A percentile compares a stretch with the other conserved stretches of the same genome.
phyloP scores from a whole-genome alignment of 208 protist species.

The Leishmania mexicana region DNA sequence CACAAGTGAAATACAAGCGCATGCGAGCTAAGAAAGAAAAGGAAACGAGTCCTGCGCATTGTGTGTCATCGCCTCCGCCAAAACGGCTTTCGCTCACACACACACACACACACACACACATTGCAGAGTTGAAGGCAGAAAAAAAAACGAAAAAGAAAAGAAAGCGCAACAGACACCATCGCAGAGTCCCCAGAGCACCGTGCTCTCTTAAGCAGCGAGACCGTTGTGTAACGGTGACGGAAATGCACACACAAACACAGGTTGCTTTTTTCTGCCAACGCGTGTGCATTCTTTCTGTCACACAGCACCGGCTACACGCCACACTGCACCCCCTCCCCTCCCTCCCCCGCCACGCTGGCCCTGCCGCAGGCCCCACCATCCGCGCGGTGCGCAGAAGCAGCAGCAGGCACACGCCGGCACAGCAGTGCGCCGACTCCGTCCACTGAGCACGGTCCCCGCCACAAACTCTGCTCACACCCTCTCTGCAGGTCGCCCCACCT shows the following conservation, averaged over 20 bases:
- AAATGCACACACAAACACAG: not conserved
- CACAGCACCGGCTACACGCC: not conserved
- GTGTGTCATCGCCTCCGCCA: too few relatives aligned
- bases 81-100: too few relatives aligned
- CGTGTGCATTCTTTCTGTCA: not conserved
- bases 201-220: not conserved
- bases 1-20: not conserved
- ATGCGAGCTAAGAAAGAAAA: too few relatives aligned
- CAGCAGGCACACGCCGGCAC: not conserved
- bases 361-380: not conserved
- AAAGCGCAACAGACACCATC: not conserved
- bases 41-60: too few relatives aligned
- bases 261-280: not conserved
- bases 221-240: not conserved
- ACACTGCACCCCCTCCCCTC: not conserved
- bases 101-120: not conserved
- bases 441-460: not conserved
- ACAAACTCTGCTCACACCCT: not conserved
- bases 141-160: slow-evolving; percentile 10
- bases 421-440: not conserved
- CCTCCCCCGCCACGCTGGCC: too few relatives aligned
- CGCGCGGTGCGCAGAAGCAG: not conserved
- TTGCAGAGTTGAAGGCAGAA: not conserved
- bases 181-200: too few relatives aligned
- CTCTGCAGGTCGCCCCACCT: not conserved